Conservation (phyloP, 2,329 filamentous ascomycete species). For the Acephala macrosclerotiorum region DNA sequence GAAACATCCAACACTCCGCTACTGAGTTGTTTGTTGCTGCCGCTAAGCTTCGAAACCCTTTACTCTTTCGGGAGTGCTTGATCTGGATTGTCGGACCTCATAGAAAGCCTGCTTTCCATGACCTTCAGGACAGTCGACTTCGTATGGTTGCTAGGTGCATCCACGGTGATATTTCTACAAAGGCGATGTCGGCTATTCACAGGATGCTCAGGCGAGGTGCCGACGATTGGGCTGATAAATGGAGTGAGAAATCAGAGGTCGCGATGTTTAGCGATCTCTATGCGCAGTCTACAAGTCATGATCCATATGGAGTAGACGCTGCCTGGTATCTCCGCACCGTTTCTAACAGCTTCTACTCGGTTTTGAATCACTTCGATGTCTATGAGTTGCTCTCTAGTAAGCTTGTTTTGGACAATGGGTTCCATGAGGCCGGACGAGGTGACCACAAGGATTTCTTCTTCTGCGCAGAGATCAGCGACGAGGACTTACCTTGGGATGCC, state of each 20-base stretch:
- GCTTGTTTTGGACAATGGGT: not conserved
- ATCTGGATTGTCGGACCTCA: not conserved
- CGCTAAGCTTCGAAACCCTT: not conserved
- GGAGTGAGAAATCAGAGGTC: too few relatives aligned
- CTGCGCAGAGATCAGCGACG: constrained; percentile 18
- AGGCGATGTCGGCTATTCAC: too few relatives aligned
- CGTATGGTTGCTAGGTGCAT: not conserved
- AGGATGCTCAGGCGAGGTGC: not conserved
- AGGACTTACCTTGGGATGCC: constrained; percentile 27
- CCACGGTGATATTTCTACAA: not conserved
- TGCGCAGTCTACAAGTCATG: too few relatives aligned
- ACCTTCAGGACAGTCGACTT: not conserved
- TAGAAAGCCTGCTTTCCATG: not conserved
- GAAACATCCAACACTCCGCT: not conserved
- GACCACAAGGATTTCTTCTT: constrained; percentile 17
- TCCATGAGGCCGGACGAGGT: not conserved
- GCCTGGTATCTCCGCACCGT: too few relatives aligned
- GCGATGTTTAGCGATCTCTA: too few relatives aligned
- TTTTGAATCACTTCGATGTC: too few relatives aligned
- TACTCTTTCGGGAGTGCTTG: not conserved
- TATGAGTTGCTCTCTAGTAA: too few relatives aligned
- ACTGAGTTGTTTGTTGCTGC: not conserved
- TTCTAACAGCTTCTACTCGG: too few relatives aligned
- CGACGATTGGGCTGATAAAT: not conserved
- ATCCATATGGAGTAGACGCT: not conserved